Conservation (phyloP, 495 filamentous ascomycete genomes). For the Podospora tetraspora region DNA sequence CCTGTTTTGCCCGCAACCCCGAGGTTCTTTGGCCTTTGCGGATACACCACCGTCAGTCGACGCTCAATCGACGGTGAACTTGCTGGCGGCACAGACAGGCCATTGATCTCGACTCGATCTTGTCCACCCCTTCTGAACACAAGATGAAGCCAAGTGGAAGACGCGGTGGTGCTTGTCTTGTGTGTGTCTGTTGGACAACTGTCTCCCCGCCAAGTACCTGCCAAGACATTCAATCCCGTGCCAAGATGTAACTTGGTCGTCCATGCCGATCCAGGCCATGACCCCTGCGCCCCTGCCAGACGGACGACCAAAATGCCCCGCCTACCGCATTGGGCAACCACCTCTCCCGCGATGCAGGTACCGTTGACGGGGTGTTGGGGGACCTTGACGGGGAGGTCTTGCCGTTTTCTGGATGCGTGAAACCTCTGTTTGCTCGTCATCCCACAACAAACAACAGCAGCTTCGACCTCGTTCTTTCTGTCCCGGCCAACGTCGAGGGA, state of each 20-base stretch:
- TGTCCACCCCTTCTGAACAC: neutral
- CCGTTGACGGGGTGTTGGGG: neutral
- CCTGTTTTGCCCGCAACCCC: neutral
- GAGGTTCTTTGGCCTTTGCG: neutral
- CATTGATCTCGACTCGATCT: neutral
- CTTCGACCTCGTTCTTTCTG: neutral
- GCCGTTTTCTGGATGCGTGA: neutral
- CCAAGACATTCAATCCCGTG: neutral
- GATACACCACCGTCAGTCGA: too few species aligned
- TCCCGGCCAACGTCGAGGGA: neutral
- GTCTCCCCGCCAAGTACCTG: neutral
- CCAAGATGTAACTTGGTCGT: neutral
- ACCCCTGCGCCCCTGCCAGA: neutral
- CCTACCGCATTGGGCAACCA: neutral
- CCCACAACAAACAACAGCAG: neutral
- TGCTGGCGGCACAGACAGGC: neutral
- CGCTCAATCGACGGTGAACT: neutral
- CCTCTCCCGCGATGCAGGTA: conserved; percentile 15
- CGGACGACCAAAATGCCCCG: neutral
- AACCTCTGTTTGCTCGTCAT: neutral
- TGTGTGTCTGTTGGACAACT: neutral
- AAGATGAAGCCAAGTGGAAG: neutral
- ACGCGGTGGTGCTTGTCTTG: neutral
- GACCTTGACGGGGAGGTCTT: neutral
- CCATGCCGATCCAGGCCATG: too few species aligned